A percentile compares a stretch with the other conserved stretches of the same genome.
Evolutionary conservation across 129 eudicot genomes (phyloP).

Genomic region (Pulicaria dysenterica): DNA sequence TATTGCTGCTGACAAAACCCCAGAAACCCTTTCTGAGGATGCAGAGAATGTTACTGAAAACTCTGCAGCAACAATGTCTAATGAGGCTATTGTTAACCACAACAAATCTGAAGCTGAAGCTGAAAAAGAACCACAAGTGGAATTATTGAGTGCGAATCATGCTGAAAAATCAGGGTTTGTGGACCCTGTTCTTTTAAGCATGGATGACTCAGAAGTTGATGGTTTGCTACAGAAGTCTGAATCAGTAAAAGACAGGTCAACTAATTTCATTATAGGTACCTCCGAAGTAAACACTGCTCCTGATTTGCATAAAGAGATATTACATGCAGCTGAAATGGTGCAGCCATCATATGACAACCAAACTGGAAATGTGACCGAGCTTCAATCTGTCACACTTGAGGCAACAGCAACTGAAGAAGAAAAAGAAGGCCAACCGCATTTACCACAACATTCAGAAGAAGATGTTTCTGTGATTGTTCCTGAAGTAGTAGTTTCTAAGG

Average conservation of each 20-base stretch:
- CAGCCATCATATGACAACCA: conserved; percentile 31
- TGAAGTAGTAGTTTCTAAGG: conserved; percentile 38
- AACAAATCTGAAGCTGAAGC: conserved; percentile 20
- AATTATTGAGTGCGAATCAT: conserved; percentile 24
- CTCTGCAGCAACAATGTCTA: conserved; percentile 11
- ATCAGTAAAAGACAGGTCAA: conserved; percentile 37
- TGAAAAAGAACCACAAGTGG: conserved; percentile 41
- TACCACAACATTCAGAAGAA: conserved; percentile 34
- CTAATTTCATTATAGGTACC: conserved; percentile 28
- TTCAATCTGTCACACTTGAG: conserved; percentile 32
- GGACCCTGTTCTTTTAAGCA: conserved; percentile 15
- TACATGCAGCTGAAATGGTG: conserved; percentile 39
- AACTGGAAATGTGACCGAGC: conserved; percentile 39
- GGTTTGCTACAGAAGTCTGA: conserved; percentile 30
- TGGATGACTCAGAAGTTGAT: conserved; percentile 35
- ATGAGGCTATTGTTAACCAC: conserved; percentile 26
- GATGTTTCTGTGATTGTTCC: conserved; percentile 38
- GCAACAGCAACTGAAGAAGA: conserved; percentile 35
- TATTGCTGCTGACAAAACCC: conserved; percentile 20
- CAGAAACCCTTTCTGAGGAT: conserved; percentile 10
- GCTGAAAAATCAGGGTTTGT: conserved; percentile 35
- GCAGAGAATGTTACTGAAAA: conserved; percentile 25
- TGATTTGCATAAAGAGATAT: conserved; percentile 29
- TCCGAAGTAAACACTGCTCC: conserved; percentile 31
- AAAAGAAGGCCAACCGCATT: conserved; percentile 38